Base-by-base conservation (phyloP, 768 basidiomycete genomes). In the Mycena capillaripes region DNA sequence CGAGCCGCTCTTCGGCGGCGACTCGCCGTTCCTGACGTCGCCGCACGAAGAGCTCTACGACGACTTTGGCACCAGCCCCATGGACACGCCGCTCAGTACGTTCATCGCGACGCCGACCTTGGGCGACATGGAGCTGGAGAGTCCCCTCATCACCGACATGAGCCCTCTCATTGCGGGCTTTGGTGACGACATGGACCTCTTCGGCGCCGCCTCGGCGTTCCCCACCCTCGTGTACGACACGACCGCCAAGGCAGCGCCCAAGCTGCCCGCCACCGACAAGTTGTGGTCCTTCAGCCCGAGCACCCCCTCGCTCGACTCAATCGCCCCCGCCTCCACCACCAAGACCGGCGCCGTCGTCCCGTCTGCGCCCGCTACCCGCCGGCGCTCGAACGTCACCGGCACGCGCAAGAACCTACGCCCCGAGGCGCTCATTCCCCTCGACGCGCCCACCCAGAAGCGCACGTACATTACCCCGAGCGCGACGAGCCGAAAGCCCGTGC, bases 371-470 rank as follows among this genome's bases (percentile, higher is more conserved):
- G 27, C 50, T 4, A 27, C 32, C 0, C 65, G 59, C 6, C 55
- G 46, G n/a, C 61, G 66, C 34, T 11, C 59, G 0, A 32, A 34
- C 59, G 66, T 14, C 88, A 73, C 71, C 27, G 71, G 90, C 44
- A 90, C 89, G 30, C 89, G 90, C 75, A 89, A 86, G 79, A 88
- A 89, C 79, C 78, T 88, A 57, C 84, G 82, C 0, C 86, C 90
- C 9, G 83, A 81, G 44, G 73, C 85, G 2, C 84, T 92, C 32
- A 86, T 92, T 86, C 72, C 86, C 4, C 66, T 67, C 53, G 71
- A 90, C 53, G 91, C 91, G 0, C 91, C 91, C 2, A 89, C 88
- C n/a, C 91, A 92, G 78, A 14, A 80, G 2, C 89, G 91, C 75
- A 86, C 84, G 23, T 92, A 92, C 75, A 76, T 87, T 9, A 81